A percentile compares a stretch with the other conserved stretches of the same genome.
Evolutionary conservation across 2,329 filamentous ascomycete species (phyloP).

Genomic region (Xylaria multiplex): DNA sequence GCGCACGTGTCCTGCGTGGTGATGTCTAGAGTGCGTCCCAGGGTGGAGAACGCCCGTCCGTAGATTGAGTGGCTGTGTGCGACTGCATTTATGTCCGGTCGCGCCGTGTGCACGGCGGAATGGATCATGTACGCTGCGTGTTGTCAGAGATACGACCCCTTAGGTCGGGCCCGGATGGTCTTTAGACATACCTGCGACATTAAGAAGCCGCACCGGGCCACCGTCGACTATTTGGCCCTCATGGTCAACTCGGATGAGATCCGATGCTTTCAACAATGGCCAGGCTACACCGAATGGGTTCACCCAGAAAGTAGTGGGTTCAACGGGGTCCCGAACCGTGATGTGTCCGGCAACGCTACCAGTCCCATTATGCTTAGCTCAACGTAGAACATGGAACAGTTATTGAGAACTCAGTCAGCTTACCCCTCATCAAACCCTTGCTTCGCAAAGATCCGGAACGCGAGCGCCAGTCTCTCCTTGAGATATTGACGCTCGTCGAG

Average conservation of each 20-base stretch:
- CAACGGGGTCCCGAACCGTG: slow-evolving; percentile 68
- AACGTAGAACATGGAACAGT: not conserved
- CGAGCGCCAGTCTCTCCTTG: slow-evolving; percentile 64
- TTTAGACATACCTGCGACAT: slow-evolving; percentile 44
- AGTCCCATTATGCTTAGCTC: slow-evolving; percentile 15
- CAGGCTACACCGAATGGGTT: slow-evolving; percentile 73
- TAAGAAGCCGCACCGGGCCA: slow-evolving; percentile 55
- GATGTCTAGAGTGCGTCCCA: slow-evolving; percentile 72
- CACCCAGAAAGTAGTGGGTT: slow-evolving; percentile 71
- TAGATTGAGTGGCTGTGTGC: slow-evolving; percentile 66
- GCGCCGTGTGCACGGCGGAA: slow-evolving; percentile 62
- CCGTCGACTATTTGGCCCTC: slow-evolving; percentile 71
- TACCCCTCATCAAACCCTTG: slow-evolving; percentile 66
- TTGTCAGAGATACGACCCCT: slow-evolving; percentile 12
- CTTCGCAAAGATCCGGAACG: slow-evolving; percentile 68
- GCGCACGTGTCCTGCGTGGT: slow-evolving; percentile 70
- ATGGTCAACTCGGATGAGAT: slow-evolving; percentile 74
- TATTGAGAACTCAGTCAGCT: slow-evolving; percentile 7
- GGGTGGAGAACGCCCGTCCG: slow-evolving; percentile 67
- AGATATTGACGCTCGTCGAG: slow-evolving; percentile 61
- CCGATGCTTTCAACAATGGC: slow-evolving; percentile 69
- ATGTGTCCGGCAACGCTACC: slow-evolving; percentile 68
- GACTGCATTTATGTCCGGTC: slow-evolving; percentile 64
- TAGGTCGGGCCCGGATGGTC: not conserved
- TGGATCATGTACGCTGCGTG: slow-evolving; percentile 59